Evolutionary conservation across 2,329 filamentous ascomycete species (phyloP), one percentile per base, ranked within the genome.

Genomic region (Trichoderma citrinoviride): DNA sequence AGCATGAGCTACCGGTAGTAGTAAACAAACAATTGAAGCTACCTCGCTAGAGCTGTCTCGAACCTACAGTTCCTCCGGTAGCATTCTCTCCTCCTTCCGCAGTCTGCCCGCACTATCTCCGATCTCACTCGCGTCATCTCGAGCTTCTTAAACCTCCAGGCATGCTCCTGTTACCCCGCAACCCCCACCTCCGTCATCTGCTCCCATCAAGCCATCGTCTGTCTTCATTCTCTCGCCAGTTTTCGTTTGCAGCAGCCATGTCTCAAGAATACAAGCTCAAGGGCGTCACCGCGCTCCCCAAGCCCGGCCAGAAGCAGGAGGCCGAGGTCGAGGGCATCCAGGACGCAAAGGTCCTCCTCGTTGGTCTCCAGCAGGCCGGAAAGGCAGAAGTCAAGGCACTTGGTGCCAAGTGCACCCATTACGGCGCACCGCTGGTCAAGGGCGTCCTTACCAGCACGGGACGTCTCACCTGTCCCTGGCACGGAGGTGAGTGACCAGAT

Each of bases 401-500:
- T 41, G 93, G 91, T 41, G 81, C 92, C 44, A 95, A 90, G 70
- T 99, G 95, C 76, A 90, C 87, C 10, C 94, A 98, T 79, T 98
- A 96, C 75, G 94, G 95, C 40, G 95, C 94, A 46, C 95, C 95
- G 15, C 79, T 99, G 69, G 87, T 88, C 61, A 92, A 94, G 70
- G 95, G 95, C 61, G 88, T 98, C 7, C 79, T 99, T 68, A 91
- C 91, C 7, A 86, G 87, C 3, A 88, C 90, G 70, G 95, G 95
- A 5, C 85, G 92, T 57, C 78, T 99, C 67, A 97, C 92, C 7
- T 99, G 95, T 76, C 93, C 94, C 3, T 98, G 95, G 95, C 94
- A 98, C 76, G 94, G 94, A 80, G 92, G 92, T 95, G 75, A 69
- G 82, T 10, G 23, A 5, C 25, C 27, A 56, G 17, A 15, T 3